Conservation (phyloP, 1,139 yeast genomes). For the Insectozyma bohioensis region DNA sequence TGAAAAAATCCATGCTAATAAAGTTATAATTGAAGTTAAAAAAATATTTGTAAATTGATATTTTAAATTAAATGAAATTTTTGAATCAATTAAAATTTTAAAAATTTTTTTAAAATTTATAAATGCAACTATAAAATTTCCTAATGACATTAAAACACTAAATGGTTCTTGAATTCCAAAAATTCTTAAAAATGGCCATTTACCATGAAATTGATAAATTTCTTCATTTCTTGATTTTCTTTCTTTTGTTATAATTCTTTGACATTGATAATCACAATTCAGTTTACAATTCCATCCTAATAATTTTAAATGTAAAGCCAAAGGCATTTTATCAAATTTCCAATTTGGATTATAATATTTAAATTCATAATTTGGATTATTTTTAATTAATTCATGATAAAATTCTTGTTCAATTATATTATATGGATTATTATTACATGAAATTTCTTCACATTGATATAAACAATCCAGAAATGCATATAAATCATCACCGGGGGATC, state of each 20-base stretch:
- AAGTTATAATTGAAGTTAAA: conserved; percentile 53
- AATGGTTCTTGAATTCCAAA: conserved; percentile 81
- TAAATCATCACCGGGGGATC: conserved; percentile 78
- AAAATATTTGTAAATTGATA: conserved; percentile 41
- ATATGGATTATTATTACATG: conserved; percentile 37
- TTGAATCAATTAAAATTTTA: conserved; percentile 14
- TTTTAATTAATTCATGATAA: conserved; percentile 7
- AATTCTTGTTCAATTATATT: conserved; percentile 27
- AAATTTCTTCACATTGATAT: conserved; percentile 52
- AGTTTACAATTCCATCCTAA: conserved; percentile 77
- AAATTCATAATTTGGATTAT: conserved; percentile 23
- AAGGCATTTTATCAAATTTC: conserved; percentile 35
- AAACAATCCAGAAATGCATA: conserved; percentile 69
- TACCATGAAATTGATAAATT: conserved; percentile 87
- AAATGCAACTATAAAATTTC: conserved; percentile 76
- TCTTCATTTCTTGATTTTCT: conserved; percentile 47
- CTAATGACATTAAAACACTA: conserved; percentile 76
- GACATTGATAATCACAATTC: conserved; percentile 93
- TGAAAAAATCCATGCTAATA: conserved; percentile 87
- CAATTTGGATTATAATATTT: conserved; percentile 30
- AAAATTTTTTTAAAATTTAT: conserved; percentile 49
- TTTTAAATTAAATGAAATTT: conserved; percentile 13
- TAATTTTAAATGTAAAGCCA: conserved; percentile 44
- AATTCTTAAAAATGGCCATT: conserved; percentile 87
- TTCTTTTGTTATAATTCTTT: conserved; percentile 62